Base-by-base conservation (phyloP, 2,329 filamentous ascomycete species). In the Bipolaris gigantea region DNA sequence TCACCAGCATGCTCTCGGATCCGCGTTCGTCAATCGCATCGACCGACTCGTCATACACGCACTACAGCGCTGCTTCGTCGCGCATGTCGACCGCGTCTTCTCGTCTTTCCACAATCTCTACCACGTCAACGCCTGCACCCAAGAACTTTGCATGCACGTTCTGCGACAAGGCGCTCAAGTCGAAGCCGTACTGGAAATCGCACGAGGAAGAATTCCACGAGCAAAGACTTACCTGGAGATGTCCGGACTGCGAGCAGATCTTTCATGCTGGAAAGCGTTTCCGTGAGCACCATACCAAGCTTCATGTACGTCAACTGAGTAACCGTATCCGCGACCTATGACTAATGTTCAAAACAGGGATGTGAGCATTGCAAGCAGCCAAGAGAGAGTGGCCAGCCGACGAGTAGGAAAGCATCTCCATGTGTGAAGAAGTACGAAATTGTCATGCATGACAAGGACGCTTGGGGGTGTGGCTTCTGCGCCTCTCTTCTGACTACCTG, bases 151-250 rank as follows among this genome's bases (percentile, higher is more conserved):
- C 72, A 2, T 80, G 77, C 61, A 80, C 76, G 1, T 77, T 77
- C 32, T 80, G 79, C 71, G 84, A 87, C 69, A 86, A 85, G 44
- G 85, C 83, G 41, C 85, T 88, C 66, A 85, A 85, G 75, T 81
- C 84, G 60, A 87, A 87, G 67, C 85, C 86, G 59, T 85, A 88
- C 70, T 89, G 85, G 86, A 87, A 87, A 71, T 81, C 84, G 30
- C 86, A 89, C 71, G 85, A 88, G 68, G 85, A 87, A 63, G 85
- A 87, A 71, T 87, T 87, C 65, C 85, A 88, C 72, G 85, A 88
- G 76, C 83, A 85, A 50, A 84, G 84, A 76, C 83, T 85, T 59
- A 87, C 86, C 66, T 88, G 86, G 70, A 84, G 85, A 11, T 88
- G 85, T 64, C 85, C 85, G 5, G 85, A 85, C 60, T 88, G 86